Base-by-base conservation (phyloP, 2,329 filamentous ascomycete genomes). In the Microdochium bolleyi region DNA sequence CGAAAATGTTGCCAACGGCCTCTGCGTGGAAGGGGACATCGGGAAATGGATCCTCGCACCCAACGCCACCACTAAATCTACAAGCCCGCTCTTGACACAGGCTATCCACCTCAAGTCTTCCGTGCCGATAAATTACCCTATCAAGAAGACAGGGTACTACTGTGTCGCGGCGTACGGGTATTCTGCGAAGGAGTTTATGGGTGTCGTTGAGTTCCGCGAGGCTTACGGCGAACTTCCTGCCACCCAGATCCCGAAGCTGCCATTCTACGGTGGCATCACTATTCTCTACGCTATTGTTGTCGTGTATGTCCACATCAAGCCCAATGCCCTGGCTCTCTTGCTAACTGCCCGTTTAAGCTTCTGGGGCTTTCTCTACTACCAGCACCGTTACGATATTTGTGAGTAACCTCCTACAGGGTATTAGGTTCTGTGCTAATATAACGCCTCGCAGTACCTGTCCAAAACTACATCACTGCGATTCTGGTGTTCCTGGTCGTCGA, bases 391-490 rank as follows among this genome's bases (percentile, higher is more conserved):
- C 63, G 94, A 99, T 69, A 97, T 99, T 57, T 74, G 85, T 88
- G 72, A 72, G 83, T 68, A 52, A 34, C 30, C 30, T 3, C 10
- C 21, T 5, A 13, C 10, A 7, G 25, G 21, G 24, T 8, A 11
- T 49, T 10, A 25, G 14, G 38, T 27, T 44, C 34, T 16, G 24
- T 53, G 10, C 25, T 48, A 53, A 51, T 59, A 69, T 79, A 60
- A 75, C 55, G 11, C 48, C 21, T 46, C 52, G 7, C 56, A 89
- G 84, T 99, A 64, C 87, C 95, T 16, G 94, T 99, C 2, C 94
- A 99, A 70, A 99, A 99, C 68, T 99, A 99, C 70, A 97, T 99
- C 62, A 99, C 94, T 0, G 92, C 94, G 10, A 99, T 97, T 55
- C 77, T 99, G 50, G 83, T 94, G 51, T 99, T 99, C 73, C 75